Evolutionary conservation across 768 basidiomycete genomes (phyloP), one percentile per base, ranked within the genome.

Genomic region (Russula sp.): DNA sequence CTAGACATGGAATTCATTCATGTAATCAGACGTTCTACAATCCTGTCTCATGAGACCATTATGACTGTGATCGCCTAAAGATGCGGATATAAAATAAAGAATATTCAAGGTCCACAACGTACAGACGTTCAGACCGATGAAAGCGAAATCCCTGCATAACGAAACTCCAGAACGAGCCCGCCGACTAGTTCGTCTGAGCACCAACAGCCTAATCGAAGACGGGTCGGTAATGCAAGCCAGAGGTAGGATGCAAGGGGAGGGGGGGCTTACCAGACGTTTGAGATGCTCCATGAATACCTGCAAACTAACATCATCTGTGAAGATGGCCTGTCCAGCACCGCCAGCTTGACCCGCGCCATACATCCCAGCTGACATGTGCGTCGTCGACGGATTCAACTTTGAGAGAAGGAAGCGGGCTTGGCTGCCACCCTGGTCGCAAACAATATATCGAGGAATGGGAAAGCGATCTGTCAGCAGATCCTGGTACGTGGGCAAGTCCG

Each of bases 251-350:
- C 14, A 18, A 8, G 22, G 55, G 18, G 31, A 77, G 55, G 11
- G 32, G 55, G 18, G 31, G 77, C 86, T 71, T 69, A 88, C 94
- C 78, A 98, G 76, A 71, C 94, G 86, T 75, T 96, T 97, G 75
- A 98, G 78, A 77, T 95, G 91, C 71, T 97, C 95, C 94, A 94
- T 95, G 79, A 97, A 96, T 60, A 95, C 90, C 74, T 95, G 92
- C 76, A 98, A 82, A 73, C 93, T 97, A 66, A 98, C 96, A 74
- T 99, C 96, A 72, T 98, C 97, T 59, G 97, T 99, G 74, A 98
- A 97, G 74, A 99, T 98, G 16, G 94, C 91, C 74, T 94, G 90
- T 5, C 95, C 95, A 2, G 83, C 77, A 9, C 80, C 80, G 10
- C 83, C 83, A 20, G 82, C 82, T 14, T 84, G 80, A 9, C 83